A percentile compares a stretch with the other conserved stretches of the same genome.
phyloP scores from a whole-genome alignment of 2,329 filamentous ascomycete genomes.

The Cercospora sp. region DNA sequence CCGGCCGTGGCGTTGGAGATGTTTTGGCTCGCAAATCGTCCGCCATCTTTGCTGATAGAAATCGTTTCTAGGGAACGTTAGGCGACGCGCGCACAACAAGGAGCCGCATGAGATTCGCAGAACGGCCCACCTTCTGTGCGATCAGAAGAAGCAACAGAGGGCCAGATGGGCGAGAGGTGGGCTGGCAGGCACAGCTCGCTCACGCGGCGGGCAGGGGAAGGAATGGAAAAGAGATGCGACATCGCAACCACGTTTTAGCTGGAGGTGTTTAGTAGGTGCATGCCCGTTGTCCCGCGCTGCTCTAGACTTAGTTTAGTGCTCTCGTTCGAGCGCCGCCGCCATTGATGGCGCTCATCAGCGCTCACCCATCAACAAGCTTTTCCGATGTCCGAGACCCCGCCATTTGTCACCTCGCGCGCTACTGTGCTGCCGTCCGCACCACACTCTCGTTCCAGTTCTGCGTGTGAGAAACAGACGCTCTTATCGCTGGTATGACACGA shows the following conservation, averaged over 20 bases:
- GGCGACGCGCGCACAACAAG: not conserved
- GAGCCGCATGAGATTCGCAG: not conserved
- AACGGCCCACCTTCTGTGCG: not conserved
- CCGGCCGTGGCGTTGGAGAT: conserved; percentile 17
- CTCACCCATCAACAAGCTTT: not conserved
- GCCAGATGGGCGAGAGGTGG: not conserved
- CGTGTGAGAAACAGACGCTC: not conserved
- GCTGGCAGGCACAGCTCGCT: not conserved
- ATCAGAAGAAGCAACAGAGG: not conserved
- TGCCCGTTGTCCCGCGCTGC: not conserved
- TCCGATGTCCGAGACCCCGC: not conserved
- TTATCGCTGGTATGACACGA: not conserved
- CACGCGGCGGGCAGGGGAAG: not conserved
- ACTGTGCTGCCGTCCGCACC: not conserved
- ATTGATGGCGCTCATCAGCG: not conserved
- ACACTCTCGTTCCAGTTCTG: not conserved
- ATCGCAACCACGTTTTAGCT: not conserved
- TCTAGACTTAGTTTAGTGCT: not conserved
- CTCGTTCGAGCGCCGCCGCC: not conserved
- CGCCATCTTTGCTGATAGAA: not conserved
- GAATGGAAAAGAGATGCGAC: not conserved
- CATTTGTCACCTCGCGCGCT: not conserved
- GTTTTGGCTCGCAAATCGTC: conserved; percentile 1
- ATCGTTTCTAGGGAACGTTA: not conserved
- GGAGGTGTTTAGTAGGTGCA: not conserved